phyloP scores from a whole-genome alignment of 2,329 filamentous ascomycete species.

The Neopestalotiopsis sp. region DNA sequence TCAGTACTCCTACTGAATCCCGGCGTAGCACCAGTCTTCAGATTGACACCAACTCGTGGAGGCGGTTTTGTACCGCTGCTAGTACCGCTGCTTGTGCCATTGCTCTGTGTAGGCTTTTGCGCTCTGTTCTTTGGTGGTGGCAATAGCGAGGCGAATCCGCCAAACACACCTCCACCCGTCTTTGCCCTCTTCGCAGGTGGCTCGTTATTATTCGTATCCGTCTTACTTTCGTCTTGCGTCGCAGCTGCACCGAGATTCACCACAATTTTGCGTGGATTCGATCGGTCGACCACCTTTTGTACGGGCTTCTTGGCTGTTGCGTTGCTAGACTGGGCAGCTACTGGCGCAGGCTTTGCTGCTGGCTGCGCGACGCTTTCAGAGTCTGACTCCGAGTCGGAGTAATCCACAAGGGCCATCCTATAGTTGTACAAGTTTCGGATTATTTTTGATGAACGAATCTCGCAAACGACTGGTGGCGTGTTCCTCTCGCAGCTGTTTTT shows the following conservation, averaged over 20 bases:
- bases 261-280: slow-evolving; percentile 82
- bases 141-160: slow-evolving; percentile 85
- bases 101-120: slow-evolving; percentile 39
- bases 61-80: slow-evolving; percentile 39
- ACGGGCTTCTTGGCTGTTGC: slow-evolving; percentile 64
- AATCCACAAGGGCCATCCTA: slow-evolving; percentile 78
- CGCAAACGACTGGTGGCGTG: background rate
- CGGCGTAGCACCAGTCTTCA: slow-evolving; percentile 84
- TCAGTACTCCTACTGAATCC: slow-evolving; percentile 72
- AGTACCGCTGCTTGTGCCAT: slow-evolving; percentile 22
- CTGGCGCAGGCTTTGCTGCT: slow-evolving; percentile 17
- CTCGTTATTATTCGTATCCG: slow-evolving; percentile 46
- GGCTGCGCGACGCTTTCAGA: slow-evolving; percentile 59
- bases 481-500: background rate
- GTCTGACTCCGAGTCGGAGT: slow-evolving; percentile 82
- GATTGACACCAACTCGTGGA: slow-evolving; percentile 65
- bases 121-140: slow-evolving; percentile 77
- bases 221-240: slow-evolving; percentile 39
- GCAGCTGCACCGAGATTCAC: slow-evolving; percentile 73
- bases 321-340: slow-evolving; percentile 25
- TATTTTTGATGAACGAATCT: background rate
- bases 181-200: slow-evolving; percentile 76
- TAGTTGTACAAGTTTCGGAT: slow-evolving; percentile 20
- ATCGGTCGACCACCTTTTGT: slow-evolving; percentile 81
- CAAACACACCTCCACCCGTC: slow-evolving; percentile 67